Evolutionary conservation across 768 basidiomycete species (phyloP).

Genomic region (Boletus insuetus): DNA sequence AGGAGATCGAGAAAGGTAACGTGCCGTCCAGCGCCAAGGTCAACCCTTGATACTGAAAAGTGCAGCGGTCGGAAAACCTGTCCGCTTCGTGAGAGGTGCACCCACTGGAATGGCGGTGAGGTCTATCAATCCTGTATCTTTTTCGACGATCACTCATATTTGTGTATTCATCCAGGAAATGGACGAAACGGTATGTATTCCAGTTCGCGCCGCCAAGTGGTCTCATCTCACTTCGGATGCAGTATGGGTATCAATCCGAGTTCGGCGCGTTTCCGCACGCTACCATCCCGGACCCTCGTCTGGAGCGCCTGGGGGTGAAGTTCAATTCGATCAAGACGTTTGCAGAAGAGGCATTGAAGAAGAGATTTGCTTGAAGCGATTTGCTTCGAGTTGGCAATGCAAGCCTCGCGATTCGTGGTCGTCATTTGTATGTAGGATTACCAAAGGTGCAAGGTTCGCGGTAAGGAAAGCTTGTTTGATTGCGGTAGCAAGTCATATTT

Average conservation of each 20-base stretch:
- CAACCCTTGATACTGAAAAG: background rate
- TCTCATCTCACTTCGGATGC: background rate
- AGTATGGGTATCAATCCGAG: slow-evolving; percentile 28
- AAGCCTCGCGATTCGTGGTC: too few species aligned
- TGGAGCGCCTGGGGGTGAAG: slow-evolving; percentile 26
- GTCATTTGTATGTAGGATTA: too few species aligned
- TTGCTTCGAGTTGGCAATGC: too few species aligned
- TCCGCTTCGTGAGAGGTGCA: slow-evolving; percentile 20
- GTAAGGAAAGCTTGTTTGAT: too few species aligned
- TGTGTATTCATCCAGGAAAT: slow-evolving; percentile 9
- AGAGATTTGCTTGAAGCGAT: slow-evolving; percentile 11
- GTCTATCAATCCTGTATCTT: background rate
- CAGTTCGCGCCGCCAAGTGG: background rate
- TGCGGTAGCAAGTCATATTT: too few species aligned
- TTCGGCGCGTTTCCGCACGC: slow-evolving; percentile 20
- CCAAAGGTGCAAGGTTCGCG: too few species aligned
- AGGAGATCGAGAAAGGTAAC: slow-evolving; percentile 17
- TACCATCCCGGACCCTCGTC: slow-evolving; percentile 25
- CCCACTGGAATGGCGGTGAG: slow-evolving; percentile 20
- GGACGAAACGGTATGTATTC: slow-evolving; percentile 25
- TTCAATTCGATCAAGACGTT: slow-evolving; percentile 21
- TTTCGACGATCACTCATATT: background rate
- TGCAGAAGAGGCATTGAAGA: slow-evolving; percentile 20
- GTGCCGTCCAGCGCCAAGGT: background rate
- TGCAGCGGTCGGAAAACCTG: slow-evolving; percentile 27